Conservation (phyloP, 495 filamentous ascomycete species). For the Xylaria curta region DNA sequence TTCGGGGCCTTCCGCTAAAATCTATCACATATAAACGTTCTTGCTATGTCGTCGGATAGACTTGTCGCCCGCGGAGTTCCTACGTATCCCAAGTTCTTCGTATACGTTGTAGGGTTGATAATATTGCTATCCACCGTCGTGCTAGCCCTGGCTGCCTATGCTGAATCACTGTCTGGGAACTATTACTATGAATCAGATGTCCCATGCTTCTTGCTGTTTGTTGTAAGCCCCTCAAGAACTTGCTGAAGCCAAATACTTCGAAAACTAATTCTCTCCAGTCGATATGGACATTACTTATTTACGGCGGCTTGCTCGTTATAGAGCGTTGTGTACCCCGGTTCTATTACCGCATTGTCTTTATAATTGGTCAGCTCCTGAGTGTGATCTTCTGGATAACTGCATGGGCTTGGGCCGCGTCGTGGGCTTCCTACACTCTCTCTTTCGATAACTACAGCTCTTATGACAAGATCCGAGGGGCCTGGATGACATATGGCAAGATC, state of each 20-base stretch:
- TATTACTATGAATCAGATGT: slow-evolving; percentile 32
- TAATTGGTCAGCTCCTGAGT: slow-evolving; percentile 42
- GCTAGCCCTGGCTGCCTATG: slow-evolving; percentile 43
- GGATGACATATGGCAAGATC: slow-evolving; percentile 33
- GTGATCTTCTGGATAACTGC: slow-evolving; percentile 49
- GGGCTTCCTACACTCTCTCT: slow-evolving; percentile 38
- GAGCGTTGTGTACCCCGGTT: slow-evolving; percentile 38
- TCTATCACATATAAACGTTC: background rate
- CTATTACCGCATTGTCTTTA: slow-evolving; percentile 44
- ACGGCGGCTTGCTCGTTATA: slow-evolving; percentile 40
- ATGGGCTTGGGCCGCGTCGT: slow-evolving; percentile 50
- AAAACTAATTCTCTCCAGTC: slow-evolving; percentile 32
- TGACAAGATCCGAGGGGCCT: slow-evolving; percentile 6
- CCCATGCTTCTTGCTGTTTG: slow-evolving; percentile 45
- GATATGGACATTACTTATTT: slow-evolving; percentile 44
- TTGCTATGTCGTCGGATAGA: slow-evolving; percentile 37
- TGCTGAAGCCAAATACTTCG: background rate
- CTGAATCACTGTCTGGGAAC: slow-evolving; percentile 35
- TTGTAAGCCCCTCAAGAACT: slow-evolving; percentile 34
- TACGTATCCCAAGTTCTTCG: slow-evolving; percentile 39
- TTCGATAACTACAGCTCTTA: slow-evolving; percentile 5
- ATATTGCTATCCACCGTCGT: slow-evolving; percentile 46
- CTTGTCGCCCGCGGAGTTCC: slow-evolving; percentile 43
- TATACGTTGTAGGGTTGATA: slow-evolving; percentile 43
- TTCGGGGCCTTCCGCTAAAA: background rate